Conservation (phyloP, 1,284 basidiomycete genomes). For the Fomitiporia mediterranea region DNA sequence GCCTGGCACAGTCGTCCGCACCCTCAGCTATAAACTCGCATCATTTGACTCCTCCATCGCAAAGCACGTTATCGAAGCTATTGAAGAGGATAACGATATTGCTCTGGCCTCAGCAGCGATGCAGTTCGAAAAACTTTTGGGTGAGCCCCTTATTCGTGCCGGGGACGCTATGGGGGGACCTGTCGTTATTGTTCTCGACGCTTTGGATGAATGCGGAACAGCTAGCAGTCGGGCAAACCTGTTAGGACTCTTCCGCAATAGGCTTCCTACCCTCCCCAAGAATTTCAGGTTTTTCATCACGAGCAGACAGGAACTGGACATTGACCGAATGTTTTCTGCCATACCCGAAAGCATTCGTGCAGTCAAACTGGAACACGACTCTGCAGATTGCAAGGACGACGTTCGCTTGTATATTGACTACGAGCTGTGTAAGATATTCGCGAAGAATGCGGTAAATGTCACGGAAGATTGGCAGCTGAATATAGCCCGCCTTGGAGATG, state of each 20-base stretch:
- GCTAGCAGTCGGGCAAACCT: neutral
- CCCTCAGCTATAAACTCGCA: conserved; percentile 4
- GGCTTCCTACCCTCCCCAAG: neutral
- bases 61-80: neutral
- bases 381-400: neutral
- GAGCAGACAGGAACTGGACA: conserved; percentile 1
- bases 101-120: neutral
- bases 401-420: neutral
- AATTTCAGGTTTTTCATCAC: conserved; percentile 2
- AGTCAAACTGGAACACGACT: neutral
- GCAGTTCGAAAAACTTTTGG: conserved; percentile 5
- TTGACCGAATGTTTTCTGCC: neutral
- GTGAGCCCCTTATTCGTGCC: neutral
- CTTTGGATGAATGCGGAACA: conserved; percentile 4
- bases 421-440: neutral
- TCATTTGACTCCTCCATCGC: neutral
- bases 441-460: neutral
- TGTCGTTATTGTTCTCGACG: conserved; percentile 28
- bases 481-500: neutral
- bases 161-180: conserved; percentile 17
- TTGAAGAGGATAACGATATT: neutral
- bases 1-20: neutral
- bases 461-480: conserved; percentile 1
- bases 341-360: neutral
- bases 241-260: neutral